Percentiles rank a stretch among this genome's conserved stretches.
Evolutionary conservation across 371 early-diverging fungal genomes (phyloP).

Genomic region (Zychaea mexicana): DNA sequence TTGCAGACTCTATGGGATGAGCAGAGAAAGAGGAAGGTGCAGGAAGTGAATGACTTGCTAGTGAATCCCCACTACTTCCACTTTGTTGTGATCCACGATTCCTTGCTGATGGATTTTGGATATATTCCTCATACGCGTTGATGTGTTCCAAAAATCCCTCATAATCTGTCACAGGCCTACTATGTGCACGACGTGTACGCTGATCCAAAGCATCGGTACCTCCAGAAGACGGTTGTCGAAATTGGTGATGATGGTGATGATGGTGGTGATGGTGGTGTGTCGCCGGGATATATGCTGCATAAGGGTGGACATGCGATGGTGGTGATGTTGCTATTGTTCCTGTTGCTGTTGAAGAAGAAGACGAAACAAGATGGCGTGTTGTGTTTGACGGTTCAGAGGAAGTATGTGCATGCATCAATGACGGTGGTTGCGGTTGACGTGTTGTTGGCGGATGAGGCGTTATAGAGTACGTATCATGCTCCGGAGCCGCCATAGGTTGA

Average conservation of each 20-base stretch:
- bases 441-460: not conserved
- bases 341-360: not conserved
- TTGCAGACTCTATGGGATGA: too few relatives aligned
- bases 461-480: not conserved
- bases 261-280: not conserved
- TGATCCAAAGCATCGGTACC: too few relatives aligned
- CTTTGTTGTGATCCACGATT: not conserved
- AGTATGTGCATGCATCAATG: not conserved
- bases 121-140: not conserved
- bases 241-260: not conserved
- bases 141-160: conserved; percentile 9
- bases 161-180: conserved; percentile 10
- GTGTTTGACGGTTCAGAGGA: not conserved
- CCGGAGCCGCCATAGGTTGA: not conserved
- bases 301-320: not conserved
- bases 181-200: not conserved
- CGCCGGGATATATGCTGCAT: not conserved
- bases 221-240: too few relatives aligned
- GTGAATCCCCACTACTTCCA: not conserved
- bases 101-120: not conserved
- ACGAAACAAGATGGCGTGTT: not conserved
- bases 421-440: not conserved
- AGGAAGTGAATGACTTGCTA: too few relatives aligned
- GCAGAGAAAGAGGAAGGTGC: too few relatives aligned
- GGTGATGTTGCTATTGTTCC: not conserved